Conservation (phyloP, 2,329 filamentous ascomycete genomes). For the Aureobasidium musti region DNA sequence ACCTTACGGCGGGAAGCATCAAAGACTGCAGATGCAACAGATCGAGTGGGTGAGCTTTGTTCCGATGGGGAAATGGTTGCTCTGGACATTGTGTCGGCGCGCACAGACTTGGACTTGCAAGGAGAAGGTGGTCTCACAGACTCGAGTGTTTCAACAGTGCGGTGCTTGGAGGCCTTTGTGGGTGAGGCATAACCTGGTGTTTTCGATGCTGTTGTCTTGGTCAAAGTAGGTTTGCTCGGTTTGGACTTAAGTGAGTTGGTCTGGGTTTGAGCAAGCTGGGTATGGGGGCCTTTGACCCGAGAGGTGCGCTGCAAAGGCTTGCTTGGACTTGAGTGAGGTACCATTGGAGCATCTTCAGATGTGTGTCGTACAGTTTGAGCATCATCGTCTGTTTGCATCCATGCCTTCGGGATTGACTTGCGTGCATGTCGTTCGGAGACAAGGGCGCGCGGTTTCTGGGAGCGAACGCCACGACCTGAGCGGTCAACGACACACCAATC, state of each 20-base stretch:
- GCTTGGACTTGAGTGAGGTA: background rate
- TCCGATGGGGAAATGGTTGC: background rate
- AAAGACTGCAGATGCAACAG: background rate
- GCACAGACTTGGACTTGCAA: conserved; percentile 2
- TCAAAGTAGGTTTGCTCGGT: conserved; percentile 22
- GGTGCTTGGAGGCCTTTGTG: conserved; percentile 25
- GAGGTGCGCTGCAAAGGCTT: conserved; percentile 8
- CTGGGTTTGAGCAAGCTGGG: background rate
- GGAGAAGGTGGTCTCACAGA: conserved; percentile 7
- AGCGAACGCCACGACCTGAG: background rate
- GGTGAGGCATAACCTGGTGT: conserved; percentile 21
- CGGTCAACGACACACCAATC: conserved; percentile 17
- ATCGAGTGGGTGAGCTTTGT: background rate
- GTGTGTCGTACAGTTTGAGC: background rate
- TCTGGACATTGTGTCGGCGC: background rate
- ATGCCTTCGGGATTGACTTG: conserved; percentile 36
- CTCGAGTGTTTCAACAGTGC: background rate
- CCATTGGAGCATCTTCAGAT: background rate
- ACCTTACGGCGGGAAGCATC: background rate
- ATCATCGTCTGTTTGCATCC: conserved; percentile 31
- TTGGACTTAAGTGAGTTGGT: conserved; percentile 20
- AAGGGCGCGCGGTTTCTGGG: background rate
- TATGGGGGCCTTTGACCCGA: conserved; percentile 11
- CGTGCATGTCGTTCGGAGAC: conserved; percentile 35
- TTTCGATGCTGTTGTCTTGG: conserved; percentile 13